These are phyloP conservation scores for Stagonosporopsis cucurbitacearum DNA, from an alignment of 2,329 filamentous ascomycete species.

Conservation along the genomic window DNA sequence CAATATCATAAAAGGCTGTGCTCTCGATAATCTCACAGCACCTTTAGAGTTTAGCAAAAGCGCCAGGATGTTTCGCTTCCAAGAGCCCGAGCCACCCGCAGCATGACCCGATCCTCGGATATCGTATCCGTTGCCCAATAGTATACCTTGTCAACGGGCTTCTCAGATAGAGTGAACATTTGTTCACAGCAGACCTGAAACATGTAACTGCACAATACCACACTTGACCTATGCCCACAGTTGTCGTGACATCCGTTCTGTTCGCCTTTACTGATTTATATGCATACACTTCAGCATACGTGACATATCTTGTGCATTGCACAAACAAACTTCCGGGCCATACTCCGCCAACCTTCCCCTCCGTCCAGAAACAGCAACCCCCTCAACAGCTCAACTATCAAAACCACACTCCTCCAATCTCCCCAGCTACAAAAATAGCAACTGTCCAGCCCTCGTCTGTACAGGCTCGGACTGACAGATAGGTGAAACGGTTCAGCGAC, in stretches of 20 bases:
- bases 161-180: conserved; percentile 3
- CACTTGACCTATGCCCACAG: background rate
- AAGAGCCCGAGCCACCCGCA: background rate
- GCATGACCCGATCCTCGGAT: background rate
- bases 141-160: background rate
- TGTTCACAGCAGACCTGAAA: conserved; percentile 4
- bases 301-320: background rate
- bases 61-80: conserved; percentile 6
- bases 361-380: background rate
- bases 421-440: background rate
- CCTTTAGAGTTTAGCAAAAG: conserved; percentile 7
- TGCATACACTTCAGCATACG: background rate
- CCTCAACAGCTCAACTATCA: background rate
- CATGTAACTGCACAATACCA: background rate
- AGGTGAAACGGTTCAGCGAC: background rate
- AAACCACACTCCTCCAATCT: conserved; percentile 6
- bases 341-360: background rate
- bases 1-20: background rate
- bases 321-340: conserved; percentile 11
- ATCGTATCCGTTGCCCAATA: background rate
- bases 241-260: background rate
- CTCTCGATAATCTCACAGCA: background rate
- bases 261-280: background rate
- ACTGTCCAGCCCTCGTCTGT: background rate
- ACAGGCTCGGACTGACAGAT: background rate